phyloP scores from a whole-genome alignment of 1,284 basidiomycete species.

The Irpex sp. region DNA sequence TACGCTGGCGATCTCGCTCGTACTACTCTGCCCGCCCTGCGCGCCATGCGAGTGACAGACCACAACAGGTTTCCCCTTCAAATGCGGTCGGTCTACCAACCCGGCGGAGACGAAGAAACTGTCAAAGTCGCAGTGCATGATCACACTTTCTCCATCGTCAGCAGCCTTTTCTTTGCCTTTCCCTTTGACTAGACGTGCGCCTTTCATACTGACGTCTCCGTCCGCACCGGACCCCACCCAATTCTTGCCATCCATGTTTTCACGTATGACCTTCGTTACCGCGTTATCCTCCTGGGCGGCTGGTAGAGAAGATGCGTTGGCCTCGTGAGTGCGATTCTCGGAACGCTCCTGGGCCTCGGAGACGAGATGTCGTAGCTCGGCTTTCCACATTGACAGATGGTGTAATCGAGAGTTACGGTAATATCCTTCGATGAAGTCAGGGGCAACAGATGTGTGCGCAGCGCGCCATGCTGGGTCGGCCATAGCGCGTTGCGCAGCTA shows the following conservation, averaged over 20 bases:
- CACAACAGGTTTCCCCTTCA: constrained; percentile 85
- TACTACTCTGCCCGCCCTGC: constrained; percentile 69
- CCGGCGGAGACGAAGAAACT: constrained; percentile 97
- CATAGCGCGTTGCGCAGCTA: constrained; percentile 72
- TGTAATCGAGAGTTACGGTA: constrained; percentile 93
- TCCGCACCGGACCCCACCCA: constrained; percentile 10
- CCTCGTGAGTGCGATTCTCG: constrained; percentile 35
- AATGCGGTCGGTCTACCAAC: constrained; percentile 69
- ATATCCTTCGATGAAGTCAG: constrained; percentile 86
- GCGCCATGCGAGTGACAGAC: constrained; percentile 90
- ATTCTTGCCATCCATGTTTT: constrained; percentile 22
- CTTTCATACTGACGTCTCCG: constrained; percentile 54
- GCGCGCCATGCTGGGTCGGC: constrained; percentile 81
- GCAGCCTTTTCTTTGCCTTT: constrained; percentile 46
- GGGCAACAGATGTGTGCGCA: constrained; percentile 82
- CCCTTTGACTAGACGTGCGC: constrained; percentile 53
- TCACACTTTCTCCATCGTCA: constrained; percentile 43
- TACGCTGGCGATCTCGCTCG: constrained; percentile 92
- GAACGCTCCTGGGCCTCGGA: constrained; percentile 73
- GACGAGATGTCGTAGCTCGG: constrained; percentile 82
- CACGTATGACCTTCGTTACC: constrained; percentile 20
- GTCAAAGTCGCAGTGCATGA: constrained; percentile 97
- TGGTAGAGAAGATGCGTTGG: constrained; percentile 20
- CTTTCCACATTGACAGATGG: constrained; percentile 90
- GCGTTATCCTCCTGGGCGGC: constrained; percentile 17